Percentiles rank a stretch among this genome's conserved stretches.
phyloP scores from a whole-genome alignment of 2,329 filamentous ascomycete species.

The Ophiostoma sp. region DNA sequence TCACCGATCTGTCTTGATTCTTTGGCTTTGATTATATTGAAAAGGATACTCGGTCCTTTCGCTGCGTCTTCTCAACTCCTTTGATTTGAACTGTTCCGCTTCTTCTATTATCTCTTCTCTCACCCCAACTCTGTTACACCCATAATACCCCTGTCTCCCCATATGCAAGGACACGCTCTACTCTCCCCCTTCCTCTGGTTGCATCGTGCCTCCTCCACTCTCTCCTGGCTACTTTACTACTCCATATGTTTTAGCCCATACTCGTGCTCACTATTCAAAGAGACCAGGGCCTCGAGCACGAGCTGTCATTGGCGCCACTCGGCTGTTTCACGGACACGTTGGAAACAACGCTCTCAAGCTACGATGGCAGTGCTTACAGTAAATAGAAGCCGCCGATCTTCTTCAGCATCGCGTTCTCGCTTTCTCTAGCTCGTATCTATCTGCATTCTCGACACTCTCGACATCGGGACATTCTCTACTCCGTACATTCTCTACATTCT shows the following conservation, averaged over 20 bases:
- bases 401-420: background rate
- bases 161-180: constrained; percentile 17
- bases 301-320: constrained; percentile 29
- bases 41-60: too few species aligned
- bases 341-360: background rate
- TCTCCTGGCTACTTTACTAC: constrained; percentile 20
- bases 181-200: constrained; percentile 12
- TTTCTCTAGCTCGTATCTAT: background rate
- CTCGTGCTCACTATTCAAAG: too few species aligned
- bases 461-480: background rate
- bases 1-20: too few species aligned
- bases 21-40: too few species aligned
- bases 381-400: background rate
- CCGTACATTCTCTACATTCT: background rate
- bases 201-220: constrained; percentile 15
- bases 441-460: background rate
- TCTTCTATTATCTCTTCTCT: background rate
- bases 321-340: constrained; percentile 33
- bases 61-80: too few species aligned
- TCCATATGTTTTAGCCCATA: background rate
- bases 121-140: background rate
- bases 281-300: background rate
- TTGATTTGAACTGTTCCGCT: background rate
- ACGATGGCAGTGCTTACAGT: background rate
- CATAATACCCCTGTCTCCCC: constrained; percentile 12